Evolutionary conservation across 139 green algal genomes (phyloP).

Genomic region (Chlorella ohadii): DNA sequence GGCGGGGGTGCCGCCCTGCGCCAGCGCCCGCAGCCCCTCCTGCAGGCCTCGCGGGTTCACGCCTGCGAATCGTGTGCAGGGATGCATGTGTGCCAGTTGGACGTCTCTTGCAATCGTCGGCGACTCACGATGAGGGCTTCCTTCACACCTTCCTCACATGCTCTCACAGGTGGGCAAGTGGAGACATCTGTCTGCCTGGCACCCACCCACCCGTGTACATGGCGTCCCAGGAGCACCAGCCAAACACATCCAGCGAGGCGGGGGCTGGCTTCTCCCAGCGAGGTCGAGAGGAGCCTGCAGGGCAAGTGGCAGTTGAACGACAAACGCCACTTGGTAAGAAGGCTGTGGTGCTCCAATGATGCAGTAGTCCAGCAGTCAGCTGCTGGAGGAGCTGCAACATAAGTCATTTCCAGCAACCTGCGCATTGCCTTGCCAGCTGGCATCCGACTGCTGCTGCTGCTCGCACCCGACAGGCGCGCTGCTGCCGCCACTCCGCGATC

Average conservation of each 20-base stretch:
- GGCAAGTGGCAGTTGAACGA: neutral
- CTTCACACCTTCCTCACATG: too few relatives aligned
- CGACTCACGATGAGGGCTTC: too few relatives aligned
- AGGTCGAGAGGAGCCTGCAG: slow-evolving; percentile 54
- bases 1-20: slow-evolving; percentile 57
- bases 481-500: slow-evolving; percentile 71
- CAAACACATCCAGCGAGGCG: slow-evolving; percentile 86
- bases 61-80: neutral
- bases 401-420: too few relatives aligned
- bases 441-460: neutral
- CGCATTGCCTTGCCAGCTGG: too few relatives aligned
- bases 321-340: too few relatives aligned
- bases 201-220: slow-evolving; percentile 3
- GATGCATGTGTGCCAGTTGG: too few relatives aligned
- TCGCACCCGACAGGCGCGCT: slow-evolving; percentile 63
- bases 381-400: too few relatives aligned
- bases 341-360: too few relatives aligned
- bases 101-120: too few relatives aligned
- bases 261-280: slow-evolving; percentile 75
- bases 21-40: slow-evolving; percentile 17
- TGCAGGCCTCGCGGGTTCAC: slow-evolving; percentile 8
- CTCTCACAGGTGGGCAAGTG: too few relatives aligned
- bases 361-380: too few relatives aligned
- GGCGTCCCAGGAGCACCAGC: slow-evolving; percentile 82
- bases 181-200: too few relatives aligned